Evolutionary conservation across 495 filamentous ascomycete genomes (phyloP), one percentile per base, ranked within the genome.

Genomic region (Aspergillus olivimuriae): DNA sequence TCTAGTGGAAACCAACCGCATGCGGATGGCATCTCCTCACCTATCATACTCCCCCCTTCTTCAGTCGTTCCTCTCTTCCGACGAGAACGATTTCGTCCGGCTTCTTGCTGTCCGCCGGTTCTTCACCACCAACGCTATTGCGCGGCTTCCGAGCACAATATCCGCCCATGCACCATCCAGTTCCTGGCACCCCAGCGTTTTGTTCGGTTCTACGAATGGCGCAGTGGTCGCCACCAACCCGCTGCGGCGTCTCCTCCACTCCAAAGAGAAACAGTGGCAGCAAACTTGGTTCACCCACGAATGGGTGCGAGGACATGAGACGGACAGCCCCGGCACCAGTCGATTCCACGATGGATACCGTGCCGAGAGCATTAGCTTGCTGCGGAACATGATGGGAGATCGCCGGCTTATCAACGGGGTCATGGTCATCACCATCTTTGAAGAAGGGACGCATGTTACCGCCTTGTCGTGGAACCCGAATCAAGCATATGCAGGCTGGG

Each of bases 391-490:
- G 42, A 46, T 52, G 23, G 55, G 55, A 0, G 64, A 66, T 16
- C 48, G 53, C 4, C 66, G 62, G 38, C 41, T 60, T 14, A 44
- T 65, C 19, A 63, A 69, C 9, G 68, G 65, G 4, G 53, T 56
- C 10, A 55, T 65, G 44, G 57, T 60, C 24, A 57, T 66, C 4
- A 80, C 80, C 1, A 72, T 83, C 4, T 74, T 67, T 49, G 83
- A 86, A 36, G 76, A 81, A 56, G 62, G 68, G 34, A 74, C 72
- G 2, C 74, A 73, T 33, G 64, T 84, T 32, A 75, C 73, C 19
- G 53, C 61, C 12, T 53, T 84, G 14, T 68, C 67, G n/a, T 87
- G 83, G 83, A 86, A 85, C 56, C 74, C 77, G 21, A 84, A 84
- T 60, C 51, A 73, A 35, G 43, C 51, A 3, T 80, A 63, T 58